Evolutionary conservation across 768 basidiomycete species (phyloP).

Genomic region (Roridomyces roridus): DNA sequence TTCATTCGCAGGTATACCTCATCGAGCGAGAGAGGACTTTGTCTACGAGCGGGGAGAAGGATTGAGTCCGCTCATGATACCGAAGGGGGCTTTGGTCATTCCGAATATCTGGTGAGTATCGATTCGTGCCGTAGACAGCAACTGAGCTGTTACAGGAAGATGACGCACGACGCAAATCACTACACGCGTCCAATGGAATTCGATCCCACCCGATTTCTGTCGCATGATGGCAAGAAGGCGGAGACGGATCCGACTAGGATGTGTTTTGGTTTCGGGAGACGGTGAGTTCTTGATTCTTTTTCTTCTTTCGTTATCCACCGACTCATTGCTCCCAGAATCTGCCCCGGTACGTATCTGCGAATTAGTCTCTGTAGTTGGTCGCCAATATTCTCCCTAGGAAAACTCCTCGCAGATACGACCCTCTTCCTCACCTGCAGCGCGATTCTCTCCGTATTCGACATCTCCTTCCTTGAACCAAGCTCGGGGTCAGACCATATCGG

Average conservation of each 20-base stretch:
- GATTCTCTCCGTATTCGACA: conserved; percentile 8
- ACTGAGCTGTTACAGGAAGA: conserved; percentile 15
- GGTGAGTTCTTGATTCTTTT: not conserved
- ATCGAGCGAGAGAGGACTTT: conserved; percentile 10
- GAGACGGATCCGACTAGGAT: conserved; percentile 8
- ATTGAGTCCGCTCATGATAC: conserved; percentile 5
- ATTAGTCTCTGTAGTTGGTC: not conserved
- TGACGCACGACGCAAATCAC: conserved; percentile 22
- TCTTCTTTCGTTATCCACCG: not conserved
- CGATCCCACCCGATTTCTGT: conserved; percentile 18
- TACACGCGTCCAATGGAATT: conserved; percentile 20
- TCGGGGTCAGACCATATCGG: not conserved
- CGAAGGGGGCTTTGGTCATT: conserved; percentile 7
- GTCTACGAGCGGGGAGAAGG: not conserved
- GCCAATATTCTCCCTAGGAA: not conserved
- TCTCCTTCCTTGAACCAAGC: conserved; percentile 2
- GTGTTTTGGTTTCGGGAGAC: conserved; percentile 16
- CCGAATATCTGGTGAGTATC: conserved; percentile 13
- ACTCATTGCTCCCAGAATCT: not conserved
- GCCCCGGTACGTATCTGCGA: not conserved
- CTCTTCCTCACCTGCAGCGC: conserved; percentile 12
- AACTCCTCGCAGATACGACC: not conserved
- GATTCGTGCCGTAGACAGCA: too few relatives aligned
- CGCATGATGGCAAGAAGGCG: not conserved
- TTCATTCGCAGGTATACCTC: not conserved